phyloP scores from a whole-genome alignment of 257 asterid genomes.

The Solanum pinnatisectum region DNA sequence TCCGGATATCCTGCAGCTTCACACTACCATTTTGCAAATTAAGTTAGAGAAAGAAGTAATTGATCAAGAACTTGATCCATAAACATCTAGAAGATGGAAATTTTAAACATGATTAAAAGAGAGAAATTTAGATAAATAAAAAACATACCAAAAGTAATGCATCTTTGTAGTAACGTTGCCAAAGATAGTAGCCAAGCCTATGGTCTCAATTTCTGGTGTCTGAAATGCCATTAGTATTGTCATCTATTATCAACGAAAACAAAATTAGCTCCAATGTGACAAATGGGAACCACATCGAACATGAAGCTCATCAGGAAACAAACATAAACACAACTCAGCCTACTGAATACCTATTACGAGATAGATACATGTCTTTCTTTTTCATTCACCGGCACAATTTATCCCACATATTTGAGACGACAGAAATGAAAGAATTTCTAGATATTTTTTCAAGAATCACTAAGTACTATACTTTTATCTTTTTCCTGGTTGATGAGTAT shows the following conservation, averaged over 20 bases:
- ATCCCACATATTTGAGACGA: neutral
- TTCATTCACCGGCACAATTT: neutral
- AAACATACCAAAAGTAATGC: conserved; percentile 84
- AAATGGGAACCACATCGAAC: neutral
- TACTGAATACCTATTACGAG: neutral
- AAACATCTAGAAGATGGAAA: neutral
- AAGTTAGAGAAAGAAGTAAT: conserved; percentile 13
- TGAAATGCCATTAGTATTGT: conserved; percentile 93
- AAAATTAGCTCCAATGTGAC: neutral
- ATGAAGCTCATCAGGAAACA: neutral
- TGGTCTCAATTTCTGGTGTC: conserved; percentile 58
- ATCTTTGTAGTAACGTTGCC: conserved; percentile 78
- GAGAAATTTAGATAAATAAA: neutral
- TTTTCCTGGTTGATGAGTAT: neutral
- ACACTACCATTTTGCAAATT: conserved; percentile 93
- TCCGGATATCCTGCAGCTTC: conserved; percentile 94
- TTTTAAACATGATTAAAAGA: neutral
- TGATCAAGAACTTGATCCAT: conserved; percentile 37
- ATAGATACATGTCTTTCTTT: neutral
- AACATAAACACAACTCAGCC: neutral
- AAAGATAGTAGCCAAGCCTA: conserved; percentile 84
- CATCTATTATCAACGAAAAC: conserved; percentile 45
- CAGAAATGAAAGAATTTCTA: neutral
- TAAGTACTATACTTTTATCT: neutral
- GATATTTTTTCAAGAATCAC: neutral